A percentile compares a stretch with the other conserved stretches of the same genome.
Evolutionary conservation across 306 rosid species (phyloP).

Genomic region (Citrullus amarus): DNA sequence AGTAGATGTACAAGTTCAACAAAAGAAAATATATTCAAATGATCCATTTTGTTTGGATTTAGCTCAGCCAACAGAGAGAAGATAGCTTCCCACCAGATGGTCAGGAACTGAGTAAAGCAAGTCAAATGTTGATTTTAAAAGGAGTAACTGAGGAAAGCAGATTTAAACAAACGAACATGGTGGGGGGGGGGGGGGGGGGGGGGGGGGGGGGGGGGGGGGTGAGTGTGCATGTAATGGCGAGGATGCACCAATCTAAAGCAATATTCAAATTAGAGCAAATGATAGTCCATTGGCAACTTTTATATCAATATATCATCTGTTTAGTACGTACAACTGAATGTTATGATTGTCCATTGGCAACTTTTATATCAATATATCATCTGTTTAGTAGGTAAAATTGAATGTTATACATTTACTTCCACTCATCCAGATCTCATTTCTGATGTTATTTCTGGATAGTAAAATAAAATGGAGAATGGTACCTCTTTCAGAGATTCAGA

Average conservation of each 20-base stretch:
- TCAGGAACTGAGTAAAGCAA: no score
- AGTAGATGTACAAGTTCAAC: not conserved
- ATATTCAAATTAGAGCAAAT: not conserved
- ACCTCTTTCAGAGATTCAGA: conserved; percentile 33
- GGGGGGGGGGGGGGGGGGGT: no score
- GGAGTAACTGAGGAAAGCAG: not conserved
- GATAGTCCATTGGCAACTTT: not conserved
- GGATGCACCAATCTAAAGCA: not conserved
- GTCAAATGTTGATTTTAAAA: no score
- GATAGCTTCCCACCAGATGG: no score
- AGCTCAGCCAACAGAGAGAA: not conserved
- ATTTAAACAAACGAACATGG: not conserved
- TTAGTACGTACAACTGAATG: no score
- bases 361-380: not conserved
- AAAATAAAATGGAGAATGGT: not conserved
- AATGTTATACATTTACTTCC: not conserved
- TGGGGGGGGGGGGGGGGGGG: no score
- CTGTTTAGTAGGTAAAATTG: not conserved
- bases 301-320: no score
- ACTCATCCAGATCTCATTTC: not conserved
- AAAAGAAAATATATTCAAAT: not conserved
- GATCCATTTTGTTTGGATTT: not conserved
- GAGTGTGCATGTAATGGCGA: not conserved
- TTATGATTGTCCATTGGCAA: not conserved
- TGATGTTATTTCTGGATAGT: not conserved